Evolutionary conservation across 768 basidiomycete genomes (phyloP), one percentile per base, ranked within the genome.

Genomic region (Lactarius hengduanensis): DNA sequence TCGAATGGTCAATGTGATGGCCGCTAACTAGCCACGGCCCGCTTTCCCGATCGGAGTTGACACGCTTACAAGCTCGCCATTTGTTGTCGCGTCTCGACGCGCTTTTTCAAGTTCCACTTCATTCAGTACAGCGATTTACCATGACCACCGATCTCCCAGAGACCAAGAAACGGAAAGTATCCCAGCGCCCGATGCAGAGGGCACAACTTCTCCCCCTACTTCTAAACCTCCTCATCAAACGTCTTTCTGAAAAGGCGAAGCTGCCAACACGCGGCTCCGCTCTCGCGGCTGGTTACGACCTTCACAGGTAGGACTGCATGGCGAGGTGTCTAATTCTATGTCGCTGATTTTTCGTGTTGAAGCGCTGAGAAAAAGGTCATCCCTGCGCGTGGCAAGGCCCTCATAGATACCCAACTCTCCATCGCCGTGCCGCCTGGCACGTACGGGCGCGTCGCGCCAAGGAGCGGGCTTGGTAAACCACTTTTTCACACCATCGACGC

Each of bases 401-500:
- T 98, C 43, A 77, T 99, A 45, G 90, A 96, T 74, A 94, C 94
- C 18, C 93, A 95, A 69, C 80, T 98, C 61, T 95, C 94, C 30
- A 89, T 99, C 67, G 96, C 95, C 26, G 93, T 99, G 2, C 97
- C 97, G 0, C 79, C 80, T 53, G 97, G 95, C 3, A 95, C 94
- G 4, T 98, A 99, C 74, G 97, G 96, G 69, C 93, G 97, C 62
- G 89, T 99, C 65, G 97, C 97, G 2, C 97, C 97, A 22, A 86
- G 96, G 28, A 94, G 91, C 75, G 97, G 97, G 22, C 87, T 98
- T 32, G 96, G 96, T 97, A 18, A 41, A 34, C 34, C 26, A 26
- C 28, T 47, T 38, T 53, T 28, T 62, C 32, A n/a, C 2, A 9
- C 36, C 20, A 9, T 26, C 56, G 53, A 22, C 38, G 50, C 34